Evolutionary conservation across 306 rosid genomes (phyloP).

Genomic region (Sechiopsis laciniata): DNA sequence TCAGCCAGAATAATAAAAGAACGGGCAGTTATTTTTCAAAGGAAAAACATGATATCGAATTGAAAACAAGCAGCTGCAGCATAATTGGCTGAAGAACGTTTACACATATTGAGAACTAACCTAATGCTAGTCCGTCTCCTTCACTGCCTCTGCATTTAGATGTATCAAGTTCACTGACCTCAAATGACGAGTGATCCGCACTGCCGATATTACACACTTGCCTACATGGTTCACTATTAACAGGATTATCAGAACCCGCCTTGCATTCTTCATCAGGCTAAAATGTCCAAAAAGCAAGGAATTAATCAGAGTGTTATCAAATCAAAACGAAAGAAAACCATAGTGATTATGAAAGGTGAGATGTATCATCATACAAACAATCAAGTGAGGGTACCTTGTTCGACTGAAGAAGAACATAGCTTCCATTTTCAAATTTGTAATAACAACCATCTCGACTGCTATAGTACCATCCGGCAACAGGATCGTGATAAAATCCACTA

Average conservation of each 20-base stretch:
- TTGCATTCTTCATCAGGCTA: constrained; percentile 31
- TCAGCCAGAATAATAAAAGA: not conserved
- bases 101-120: not conserved
- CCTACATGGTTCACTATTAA: constrained; percentile 23
- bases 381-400: constrained; percentile 31
- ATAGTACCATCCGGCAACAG: constrained; percentile 70
- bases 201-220: constrained; percentile 19
- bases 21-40: not conserved
- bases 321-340: not conserved
- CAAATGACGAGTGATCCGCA: constrained; percentile 29
- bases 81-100: not conserved
- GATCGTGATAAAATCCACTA: constrained; percentile 88
- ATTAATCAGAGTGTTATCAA: not conserved
- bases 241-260: constrained; percentile 25
- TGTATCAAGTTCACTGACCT: constrained; percentile 27
- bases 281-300: not conserved
- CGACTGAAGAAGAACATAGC: constrained; percentile 51
- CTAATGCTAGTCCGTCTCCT: constrained; percentile 22
- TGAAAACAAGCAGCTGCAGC: constrained; percentile 1
- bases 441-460: constrained; percentile 57
- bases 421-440: constrained; percentile 60
- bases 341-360: not conserved
- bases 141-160: constrained; percentile 27
- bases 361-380: not conserved
- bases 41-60: not conserved